Evolutionary conservation across 192 early-diverging fungal genomes (phyloP), one percentile per base, ranked within the genome.

Genomic region (Coemansia umbellata): DNA sequence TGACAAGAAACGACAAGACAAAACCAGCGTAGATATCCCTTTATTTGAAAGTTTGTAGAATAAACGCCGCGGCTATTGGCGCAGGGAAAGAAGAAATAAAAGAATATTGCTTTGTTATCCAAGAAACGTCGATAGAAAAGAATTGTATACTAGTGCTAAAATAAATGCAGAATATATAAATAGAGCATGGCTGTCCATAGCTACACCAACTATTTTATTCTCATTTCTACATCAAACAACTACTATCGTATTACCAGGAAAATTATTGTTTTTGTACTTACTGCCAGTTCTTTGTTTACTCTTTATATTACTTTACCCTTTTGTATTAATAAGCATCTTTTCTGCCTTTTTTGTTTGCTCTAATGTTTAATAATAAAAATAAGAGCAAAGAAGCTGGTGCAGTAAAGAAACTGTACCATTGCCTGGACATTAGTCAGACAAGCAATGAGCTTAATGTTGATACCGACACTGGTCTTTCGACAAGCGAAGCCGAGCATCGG

Each of bases 401-500:
- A 19, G 18, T 47, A 48, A 69, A 71, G 63, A n/a, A n/a, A n/a
- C 55, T 55, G n/a, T 78, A 70, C 54, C 74, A 78, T 28, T 71
- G 63, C 50, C 65, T 78, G 58, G 47, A 58, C 13, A 26, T 56
- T 17, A 53, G 37, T 6, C 53, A 55, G 47, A 60, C 58, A 14
- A 22, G 48, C 11, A 8, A 37, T 26, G 63, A 78, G 27, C 64
- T 78, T 15, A 53, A 59, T 35, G 63, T 66, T 1, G 53, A 51
- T 37, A 26, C 47, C 11, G 44, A 22, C 9, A 71, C 59, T 11
- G 83, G 83, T 22, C 70, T 85, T 30, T 35, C 58, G 2, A 63
- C 82, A 3, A 73, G 61, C 48, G 70, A 77, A 54, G 79, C 70
- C 9, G 58, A 71, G 40, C 59, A 48, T 8, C 60, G 77, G 23